Conservation (phyloP, 352 stramenopile species). For the Pythium brassicae region DNA sequence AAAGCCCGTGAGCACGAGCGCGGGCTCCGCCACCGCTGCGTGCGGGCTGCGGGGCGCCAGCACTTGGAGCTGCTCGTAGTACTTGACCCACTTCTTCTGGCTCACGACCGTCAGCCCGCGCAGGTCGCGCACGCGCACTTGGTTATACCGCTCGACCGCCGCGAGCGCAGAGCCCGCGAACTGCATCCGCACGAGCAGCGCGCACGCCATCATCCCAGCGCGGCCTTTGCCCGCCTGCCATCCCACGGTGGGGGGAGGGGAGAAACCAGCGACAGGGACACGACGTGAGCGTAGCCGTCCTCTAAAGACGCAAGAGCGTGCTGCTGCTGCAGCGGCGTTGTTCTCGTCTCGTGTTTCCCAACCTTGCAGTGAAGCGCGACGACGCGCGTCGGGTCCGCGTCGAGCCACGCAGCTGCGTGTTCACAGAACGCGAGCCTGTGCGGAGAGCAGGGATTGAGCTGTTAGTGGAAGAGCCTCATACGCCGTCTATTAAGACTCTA, state of each 20-base stretch:
- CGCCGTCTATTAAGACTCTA: too few relatives aligned
- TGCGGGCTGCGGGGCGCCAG: not conserved
- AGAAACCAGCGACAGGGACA: too few relatives aligned
- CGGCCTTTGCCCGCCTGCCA: constrained; percentile 72
- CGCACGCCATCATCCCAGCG: constrained; percentile 78
- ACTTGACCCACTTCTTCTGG: constrained; percentile 70
- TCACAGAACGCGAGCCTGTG: constrained; percentile 67
- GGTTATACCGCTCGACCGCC: constrained; percentile 69
- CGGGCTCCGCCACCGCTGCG: constrained; percentile 1
- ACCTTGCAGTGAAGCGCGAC: constrained; percentile 77
- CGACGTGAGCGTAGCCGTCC: too few relatives aligned
- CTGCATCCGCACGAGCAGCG: constrained; percentile 64
- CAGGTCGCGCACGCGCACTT: constrained; percentile 47
- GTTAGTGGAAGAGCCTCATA: not conserved
- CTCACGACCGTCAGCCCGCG: constrained; percentile 61
- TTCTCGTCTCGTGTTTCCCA: too few relatives aligned
- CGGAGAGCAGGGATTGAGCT: too few relatives aligned
- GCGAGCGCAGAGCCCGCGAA: constrained; percentile 33
- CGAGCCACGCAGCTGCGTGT: constrained; percentile 57
- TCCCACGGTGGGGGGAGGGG: too few relatives aligned
- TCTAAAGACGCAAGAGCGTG: too few relatives aligned
- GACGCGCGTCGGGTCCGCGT: constrained; percentile 32
- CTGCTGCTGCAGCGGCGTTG: too few relatives aligned
- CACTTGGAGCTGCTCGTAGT: constrained; percentile 37
- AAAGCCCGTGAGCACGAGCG: constrained; percentile 6